phyloP scores from a whole-genome alignment of 345 rosid genomes.

The Hibiscus trionum region DNA sequence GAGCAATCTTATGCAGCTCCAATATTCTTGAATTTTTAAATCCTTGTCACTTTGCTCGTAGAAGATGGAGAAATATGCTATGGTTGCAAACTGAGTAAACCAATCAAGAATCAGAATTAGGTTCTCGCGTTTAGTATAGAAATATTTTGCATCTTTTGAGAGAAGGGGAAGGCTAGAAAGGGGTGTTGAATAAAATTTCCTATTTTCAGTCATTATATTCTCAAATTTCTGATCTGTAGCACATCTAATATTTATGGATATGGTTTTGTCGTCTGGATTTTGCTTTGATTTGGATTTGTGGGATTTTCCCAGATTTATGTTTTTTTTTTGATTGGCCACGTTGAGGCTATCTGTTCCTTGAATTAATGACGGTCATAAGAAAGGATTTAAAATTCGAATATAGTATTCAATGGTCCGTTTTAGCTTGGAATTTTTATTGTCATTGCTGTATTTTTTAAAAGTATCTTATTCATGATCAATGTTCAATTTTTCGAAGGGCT shows the following conservation, averaged over 20 bases:
- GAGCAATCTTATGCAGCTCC: background rate
- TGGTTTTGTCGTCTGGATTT: slow-evolving; percentile 12
- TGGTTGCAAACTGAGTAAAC: background rate
- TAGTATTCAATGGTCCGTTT: background rate
- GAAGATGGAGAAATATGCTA: background rate
- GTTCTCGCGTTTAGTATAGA: background rate
- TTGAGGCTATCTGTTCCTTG: background rate
- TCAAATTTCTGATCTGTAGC: background rate
- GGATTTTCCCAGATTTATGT: background rate
- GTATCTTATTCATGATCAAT: background rate
- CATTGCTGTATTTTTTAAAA: background rate
- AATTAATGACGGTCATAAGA: background rate
- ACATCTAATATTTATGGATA: background rate
- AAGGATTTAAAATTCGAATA: background rate
- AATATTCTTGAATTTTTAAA: background rate
- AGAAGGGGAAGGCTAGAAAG: background rate
- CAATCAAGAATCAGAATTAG: background rate
- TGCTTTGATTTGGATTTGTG: background rate
- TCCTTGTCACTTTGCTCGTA: background rate
- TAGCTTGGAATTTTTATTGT: background rate
- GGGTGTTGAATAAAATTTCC: background rate
- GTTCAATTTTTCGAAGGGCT: background rate
- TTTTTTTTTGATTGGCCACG: background rate
- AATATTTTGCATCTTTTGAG: too few species aligned
- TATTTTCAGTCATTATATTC: background rate